Evolutionary conservation across 2,329 filamentous ascomycete species (phyloP), one percentile per base, ranked within the genome.

Genomic region (Ceratocystis colombiana): DNA sequence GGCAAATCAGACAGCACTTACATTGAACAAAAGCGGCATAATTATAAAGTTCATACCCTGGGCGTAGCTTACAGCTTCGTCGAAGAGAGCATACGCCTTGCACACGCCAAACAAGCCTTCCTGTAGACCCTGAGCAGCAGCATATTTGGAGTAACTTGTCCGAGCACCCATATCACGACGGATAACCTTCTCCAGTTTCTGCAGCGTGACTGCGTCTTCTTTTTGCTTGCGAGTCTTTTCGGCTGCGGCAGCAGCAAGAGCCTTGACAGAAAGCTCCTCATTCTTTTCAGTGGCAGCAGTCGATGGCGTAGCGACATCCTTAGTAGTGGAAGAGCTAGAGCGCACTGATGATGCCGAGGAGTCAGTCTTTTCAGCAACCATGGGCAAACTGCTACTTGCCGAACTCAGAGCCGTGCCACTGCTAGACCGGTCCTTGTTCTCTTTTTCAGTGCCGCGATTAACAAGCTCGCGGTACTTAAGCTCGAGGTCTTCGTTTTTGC

Each of bases 21-120:
- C 87, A 74, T 96, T 97, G 78, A 99, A 96, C 1, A 99, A 79
- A 20, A 99, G 76, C 28, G 95, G 94, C 91, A 97, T 97, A 62
- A 91, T 89, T 68, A 99, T 84, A 73, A 99, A 99, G 74, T 97
- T 99, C 89, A 99, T 96, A 73, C 94, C 94, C 75, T 99, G 94
- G 0, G 95, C 93, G 75, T 99, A 99, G 41, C 94, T 93, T 45
- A 99, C 94, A 6, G 82, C 88, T 72, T 96, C 91, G 72, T 99
- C 94, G 71, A 92, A 97, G 37, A 99, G 80, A 15, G 94, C 94
- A 76, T 99, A 99, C 1, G 94, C 92, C 76, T 97, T 99, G 79
- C 94, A 99, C 45, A 99, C 85, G 46, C 92, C 92, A 75, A 96
- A 97, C 8, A 99, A 82, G 7, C 90, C 89, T 72, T 97, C 94